Base-by-base conservation (phyloP, 2,329 filamentous ascomycete genomes). In the Dactylellina sp. region DNA sequence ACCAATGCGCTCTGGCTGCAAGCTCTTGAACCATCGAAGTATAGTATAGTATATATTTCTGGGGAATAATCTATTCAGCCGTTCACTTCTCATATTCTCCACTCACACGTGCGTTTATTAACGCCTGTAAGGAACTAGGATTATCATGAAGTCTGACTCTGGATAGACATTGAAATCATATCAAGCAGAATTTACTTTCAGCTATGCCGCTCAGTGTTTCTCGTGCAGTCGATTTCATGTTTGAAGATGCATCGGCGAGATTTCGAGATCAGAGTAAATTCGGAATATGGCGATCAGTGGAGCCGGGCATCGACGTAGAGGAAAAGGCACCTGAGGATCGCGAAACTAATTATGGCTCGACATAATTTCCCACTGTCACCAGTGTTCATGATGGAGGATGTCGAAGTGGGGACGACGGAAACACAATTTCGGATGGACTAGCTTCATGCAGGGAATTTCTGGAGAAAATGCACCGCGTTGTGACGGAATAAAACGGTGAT, bases 361-460 rank as follows among this genome's bases (percentile, higher is more conserved):
- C 22, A 68, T 68, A 59, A 60, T 60, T 60, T 60, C 63, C 22
- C 25, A 28, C 16, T 20, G 14, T 50, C 42, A 46, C 24, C 16
- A 22, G 22, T 18, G 40, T 50, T 52, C n/a, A 56, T 52, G 42
- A 20, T 40, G 52, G 46, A 62, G 53, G 53, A 60, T 37, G 53
- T 60, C 37, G 25, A 46, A 46, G 63, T 68, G 63, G 63, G n/a
- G 42, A 44, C 53, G 63, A 14, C 53, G 63, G 63, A 60, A 52
- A 68, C 37, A 68, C 37, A 68, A 72, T 72, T 42, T 72, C 68
- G 68, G 68, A 24, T 72, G 53, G 52, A 56, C 39, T 40, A 59
- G 37, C 66, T 65, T 16, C 16, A 44, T 53, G 46, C 14, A 46
- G 68, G 35, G 7, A 37, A 16, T 50, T 24, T 53, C 40, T 46